Percentiles rank a stretch among this genome's conserved stretches.
phyloP scores from a whole-genome alignment of 495 filamentous ascomycete species.

The Penicillium silybi region DNA sequence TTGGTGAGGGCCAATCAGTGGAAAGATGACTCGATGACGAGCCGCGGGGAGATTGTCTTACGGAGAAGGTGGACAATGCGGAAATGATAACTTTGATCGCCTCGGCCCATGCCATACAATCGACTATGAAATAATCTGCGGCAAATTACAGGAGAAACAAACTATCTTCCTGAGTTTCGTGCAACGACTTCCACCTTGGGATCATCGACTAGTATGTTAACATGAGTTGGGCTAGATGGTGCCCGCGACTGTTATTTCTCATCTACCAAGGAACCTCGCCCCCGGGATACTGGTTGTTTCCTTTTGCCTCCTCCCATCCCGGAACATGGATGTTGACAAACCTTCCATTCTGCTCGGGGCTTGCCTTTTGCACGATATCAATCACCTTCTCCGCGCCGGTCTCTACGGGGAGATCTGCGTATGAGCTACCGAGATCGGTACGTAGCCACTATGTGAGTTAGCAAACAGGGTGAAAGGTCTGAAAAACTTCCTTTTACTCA shows the following conservation, averaged over 20 bases:
- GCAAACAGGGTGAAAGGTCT: constrained; percentile 20
- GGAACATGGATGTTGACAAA: constrained; percentile 42
- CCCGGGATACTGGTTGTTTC: constrained; percentile 32
- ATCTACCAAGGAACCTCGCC: constrained; percentile 34
- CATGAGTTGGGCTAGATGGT: neutral
- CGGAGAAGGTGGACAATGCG: too few relatives aligned
- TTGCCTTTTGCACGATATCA: constrained; percentile 38
- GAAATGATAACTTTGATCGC: too few relatives aligned
- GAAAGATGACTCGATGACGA: too few relatives aligned
- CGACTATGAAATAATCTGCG: too few relatives aligned
- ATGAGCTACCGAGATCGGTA: constrained; percentile 42
- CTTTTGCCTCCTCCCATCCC: constrained; percentile 37
- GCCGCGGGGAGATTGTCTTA: too few relatives aligned
- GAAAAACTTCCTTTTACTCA: constrained; percentile 32
- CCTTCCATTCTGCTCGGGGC: constrained; percentile 39
- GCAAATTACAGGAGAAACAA: too few relatives aligned
- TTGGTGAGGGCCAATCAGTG: too few relatives aligned
- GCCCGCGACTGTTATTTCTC: neutral
- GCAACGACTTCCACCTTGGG: too few relatives aligned
- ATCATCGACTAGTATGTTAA: neutral
- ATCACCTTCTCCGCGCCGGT: constrained; percentile 41
- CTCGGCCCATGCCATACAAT: too few relatives aligned
- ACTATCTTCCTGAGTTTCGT: too few relatives aligned
- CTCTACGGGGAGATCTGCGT: constrained; percentile 43
- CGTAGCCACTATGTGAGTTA: constrained; percentile 41